Percentiles rank a stretch among this genome's conserved stretches.
Evolutionary conservation across 108 stramenopile species (phyloP).

Genomic region (Nitzschia palea): DNA sequence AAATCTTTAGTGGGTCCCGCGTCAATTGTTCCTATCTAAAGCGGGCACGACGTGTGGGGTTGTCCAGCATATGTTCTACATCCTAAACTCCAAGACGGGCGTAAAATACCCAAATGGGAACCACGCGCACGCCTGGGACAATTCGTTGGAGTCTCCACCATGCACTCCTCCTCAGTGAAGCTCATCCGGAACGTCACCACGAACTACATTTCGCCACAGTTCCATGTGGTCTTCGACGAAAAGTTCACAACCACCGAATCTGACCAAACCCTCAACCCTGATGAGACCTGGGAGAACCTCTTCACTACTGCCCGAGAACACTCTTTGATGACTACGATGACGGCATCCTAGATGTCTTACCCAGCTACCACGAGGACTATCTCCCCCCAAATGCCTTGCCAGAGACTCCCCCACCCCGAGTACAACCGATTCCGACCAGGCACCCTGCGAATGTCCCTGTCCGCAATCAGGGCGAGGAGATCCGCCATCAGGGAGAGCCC

Average conservation of each 20-base stretch:
- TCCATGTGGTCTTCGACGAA: constrained; percentile 56
- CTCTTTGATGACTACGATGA: background rate
- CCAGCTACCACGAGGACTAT: no score
- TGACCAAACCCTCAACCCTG: background rate
- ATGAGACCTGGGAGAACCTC: constrained; percentile 6
- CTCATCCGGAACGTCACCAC: constrained; percentile 43
- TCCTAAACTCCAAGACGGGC: constrained; percentile 33
- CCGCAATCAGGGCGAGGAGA: background rate
- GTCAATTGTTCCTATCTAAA: constrained; percentile 6
- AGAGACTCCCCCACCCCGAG: background rate
- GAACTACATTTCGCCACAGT: constrained; percentile 42
- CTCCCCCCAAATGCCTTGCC: no score
- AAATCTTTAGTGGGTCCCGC: constrained; percentile 23
- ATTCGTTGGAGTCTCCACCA: constrained; percentile 37
- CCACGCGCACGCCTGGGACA: constrained; percentile 32
- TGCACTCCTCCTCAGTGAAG: constrained; percentile 36
- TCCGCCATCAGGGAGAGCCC: no score
- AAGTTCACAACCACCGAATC: constrained; percentile 33
- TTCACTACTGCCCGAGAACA: constrained; percentile 1
- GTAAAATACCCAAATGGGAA: constrained; percentile 43
- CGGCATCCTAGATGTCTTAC: no score
- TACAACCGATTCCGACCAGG: background rate
- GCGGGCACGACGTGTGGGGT: constrained; percentile 27
- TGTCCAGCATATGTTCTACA: constrained; percentile 46
- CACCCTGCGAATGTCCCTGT: background rate